Evolutionary conservation across 2,329 filamentous ascomycete genomes (phyloP).

Genomic region (Ophiostoma novo-ulmi): DNA sequence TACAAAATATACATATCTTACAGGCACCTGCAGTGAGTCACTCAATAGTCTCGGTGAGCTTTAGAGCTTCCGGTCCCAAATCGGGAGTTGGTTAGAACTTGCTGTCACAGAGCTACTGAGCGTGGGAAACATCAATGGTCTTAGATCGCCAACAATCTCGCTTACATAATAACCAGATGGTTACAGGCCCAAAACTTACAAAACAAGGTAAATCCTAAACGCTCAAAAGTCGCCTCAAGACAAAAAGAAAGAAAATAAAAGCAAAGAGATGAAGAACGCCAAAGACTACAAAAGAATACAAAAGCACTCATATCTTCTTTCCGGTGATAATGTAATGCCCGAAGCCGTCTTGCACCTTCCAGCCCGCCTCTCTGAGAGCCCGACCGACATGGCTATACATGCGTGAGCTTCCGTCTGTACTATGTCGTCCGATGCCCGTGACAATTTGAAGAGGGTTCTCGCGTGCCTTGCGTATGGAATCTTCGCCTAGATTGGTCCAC

Average conservation of each 20-base stretch:
- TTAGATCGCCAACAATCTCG: neutral
- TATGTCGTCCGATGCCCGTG: slow-evolving; percentile 77
- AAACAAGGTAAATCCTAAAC: no score
- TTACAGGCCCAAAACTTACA: no score
- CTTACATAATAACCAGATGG: neutral
- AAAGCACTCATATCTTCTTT: slow-evolving; percentile 27
- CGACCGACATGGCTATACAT: slow-evolving; percentile 75
- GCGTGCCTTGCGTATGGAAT: slow-evolving; percentile 46
- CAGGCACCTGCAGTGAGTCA: neutral
- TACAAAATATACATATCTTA: neutral
- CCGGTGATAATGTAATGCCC: slow-evolving; percentile 69
- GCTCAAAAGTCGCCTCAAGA: neutral
- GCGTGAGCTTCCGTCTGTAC: slow-evolving; percentile 66
- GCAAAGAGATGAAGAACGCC: neutral
- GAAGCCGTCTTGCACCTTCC: slow-evolving; percentile 69
- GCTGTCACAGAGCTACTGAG: neutral
- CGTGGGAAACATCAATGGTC: neutral
- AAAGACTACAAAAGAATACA: no score
- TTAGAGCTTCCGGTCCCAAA: neutral
- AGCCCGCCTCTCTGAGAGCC: slow-evolving; percentile 70
- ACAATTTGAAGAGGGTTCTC: slow-evolving; percentile 64
- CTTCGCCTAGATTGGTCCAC: slow-evolving; percentile 71
- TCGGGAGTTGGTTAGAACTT: neutral
- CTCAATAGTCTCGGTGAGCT: neutral
- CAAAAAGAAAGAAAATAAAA: neutral